Evolutionary conservation across 768 basidiomycete genomes (phyloP).

Genomic region (Hygrophoropsis aurantiaca): DNA sequence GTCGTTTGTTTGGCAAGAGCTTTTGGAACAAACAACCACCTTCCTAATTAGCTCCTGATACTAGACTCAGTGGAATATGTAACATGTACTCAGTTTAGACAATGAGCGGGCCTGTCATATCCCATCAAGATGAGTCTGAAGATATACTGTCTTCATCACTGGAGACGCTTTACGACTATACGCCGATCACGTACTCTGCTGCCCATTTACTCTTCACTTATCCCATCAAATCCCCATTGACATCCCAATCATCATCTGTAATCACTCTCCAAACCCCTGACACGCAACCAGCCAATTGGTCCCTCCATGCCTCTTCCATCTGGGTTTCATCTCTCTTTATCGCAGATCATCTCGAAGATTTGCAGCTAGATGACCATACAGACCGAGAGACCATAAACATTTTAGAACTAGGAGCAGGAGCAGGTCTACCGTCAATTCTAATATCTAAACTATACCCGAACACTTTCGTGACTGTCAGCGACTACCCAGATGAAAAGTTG

Average conservation of each 20-base stretch:
- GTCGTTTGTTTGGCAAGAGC: constrained; percentile 2
- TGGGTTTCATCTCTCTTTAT: constrained; percentile 71
- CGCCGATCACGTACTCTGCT: constrained; percentile 59
- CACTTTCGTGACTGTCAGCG: constrained; percentile 52
- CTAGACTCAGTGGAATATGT: too few species aligned
- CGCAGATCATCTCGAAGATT: constrained; percentile 58
- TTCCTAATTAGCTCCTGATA: neutral
- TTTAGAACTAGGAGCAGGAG: constrained; percentile 75
- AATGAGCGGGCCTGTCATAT: too few species aligned
- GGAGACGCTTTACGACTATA: constrained; percentile 58
- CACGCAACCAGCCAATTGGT: constrained; percentile 68
- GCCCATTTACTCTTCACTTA: constrained; percentile 56
- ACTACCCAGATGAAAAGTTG: constrained; percentile 69
- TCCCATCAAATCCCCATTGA: constrained; percentile 17
- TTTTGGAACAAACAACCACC: constrained; percentile 5
- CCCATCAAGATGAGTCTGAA: constrained; percentile 30
- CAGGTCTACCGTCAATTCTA: constrained; percentile 71
- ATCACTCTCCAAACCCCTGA: constrained; percentile 62
- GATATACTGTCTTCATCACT: constrained; percentile 71
- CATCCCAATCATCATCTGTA: constrained; percentile 7
- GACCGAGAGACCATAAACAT: constrained; percentile 31
- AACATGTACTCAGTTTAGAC: too few species aligned
- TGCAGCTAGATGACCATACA: constrained; percentile 36
- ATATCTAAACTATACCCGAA: constrained; percentile 50
- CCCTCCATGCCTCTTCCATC: constrained; percentile 73